Evolutionary conservation across 2,329 filamentous ascomycete genomes (phyloP).

Genomic region (Phoma sp.): DNA sequence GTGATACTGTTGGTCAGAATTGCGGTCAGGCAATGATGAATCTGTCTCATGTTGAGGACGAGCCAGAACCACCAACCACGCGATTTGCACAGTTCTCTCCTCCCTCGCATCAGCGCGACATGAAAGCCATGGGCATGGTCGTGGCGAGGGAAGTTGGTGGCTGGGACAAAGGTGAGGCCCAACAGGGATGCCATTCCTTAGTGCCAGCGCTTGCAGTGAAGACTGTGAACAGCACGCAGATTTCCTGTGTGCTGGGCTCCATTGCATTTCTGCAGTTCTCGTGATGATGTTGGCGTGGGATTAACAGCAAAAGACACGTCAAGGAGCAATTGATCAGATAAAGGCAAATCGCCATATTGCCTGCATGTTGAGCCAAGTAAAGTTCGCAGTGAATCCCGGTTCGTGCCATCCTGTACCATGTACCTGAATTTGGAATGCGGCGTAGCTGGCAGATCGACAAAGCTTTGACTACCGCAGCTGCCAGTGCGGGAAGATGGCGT

Average conservation of each 20-base stretch:
- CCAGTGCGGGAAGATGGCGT: slow-evolving; percentile 27
- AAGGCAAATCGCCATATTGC: slow-evolving; percentile 18
- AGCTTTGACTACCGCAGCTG: slow-evolving; percentile 38
- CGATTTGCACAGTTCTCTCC: slow-evolving; percentile 7
- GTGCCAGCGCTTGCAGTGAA: slow-evolving; percentile 42
- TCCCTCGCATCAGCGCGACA: slow-evolving; percentile 20
- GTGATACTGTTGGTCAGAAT: slow-evolving; percentile 28
- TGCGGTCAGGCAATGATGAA: slow-evolving; percentile 14
- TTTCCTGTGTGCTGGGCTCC: slow-evolving; percentile 21
- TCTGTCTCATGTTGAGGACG: slow-evolving; percentile 28
- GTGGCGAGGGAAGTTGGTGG: slow-evolving; percentile 30
- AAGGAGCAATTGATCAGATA: slow-evolving; percentile 20
- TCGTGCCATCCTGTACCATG: slow-evolving; percentile 3
- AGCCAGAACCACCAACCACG: slow-evolving; percentile 5
- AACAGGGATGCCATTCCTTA: slow-evolving; percentile 35
- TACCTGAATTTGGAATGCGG: slow-evolving; percentile 14
- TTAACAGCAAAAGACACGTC: slow-evolving; percentile 20
- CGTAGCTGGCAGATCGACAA: slow-evolving; percentile 36
- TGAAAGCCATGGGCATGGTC: slow-evolving; percentile 18
- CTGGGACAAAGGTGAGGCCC: slow-evolving; percentile 35
- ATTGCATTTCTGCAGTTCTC: slow-evolving; percentile 14
- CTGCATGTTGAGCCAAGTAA: slow-evolving; percentile 24
- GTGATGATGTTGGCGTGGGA: slow-evolving; percentile 24
- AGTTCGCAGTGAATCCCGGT: neutral
- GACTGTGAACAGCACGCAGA: slow-evolving; percentile 29